Conservation (phyloP, 129 eudicot genomes). For the Calendula officinalis region DNA sequence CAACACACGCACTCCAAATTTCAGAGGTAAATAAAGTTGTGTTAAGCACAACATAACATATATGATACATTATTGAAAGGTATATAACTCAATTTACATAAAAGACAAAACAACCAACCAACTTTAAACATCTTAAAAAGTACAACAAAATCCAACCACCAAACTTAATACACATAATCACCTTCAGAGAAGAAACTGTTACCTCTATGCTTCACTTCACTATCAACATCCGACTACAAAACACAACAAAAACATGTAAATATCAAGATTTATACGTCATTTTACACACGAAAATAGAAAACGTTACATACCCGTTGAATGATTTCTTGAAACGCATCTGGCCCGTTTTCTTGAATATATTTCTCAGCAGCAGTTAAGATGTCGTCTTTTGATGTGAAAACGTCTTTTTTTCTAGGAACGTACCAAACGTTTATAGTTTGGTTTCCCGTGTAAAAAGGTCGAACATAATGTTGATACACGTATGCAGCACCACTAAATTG, state of each 20-base stretch:
- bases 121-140: too few relatives aligned
- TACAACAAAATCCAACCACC: not conserved
- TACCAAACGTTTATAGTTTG: constrained; percentile 57
- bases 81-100: too few relatives aligned
- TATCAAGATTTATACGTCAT: not conserved
- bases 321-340: constrained; percentile 57
- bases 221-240: constrained; percentile 33
- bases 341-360: constrained; percentile 59
- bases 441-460: constrained; percentile 58
- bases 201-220: constrained; percentile 32
- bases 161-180: constrained; percentile 50
- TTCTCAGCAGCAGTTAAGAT: constrained; percentile 63
- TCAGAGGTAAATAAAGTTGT: too few relatives aligned
- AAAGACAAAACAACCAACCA: too few relatives aligned
- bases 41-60: too few relatives aligned
- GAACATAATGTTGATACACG: constrained; percentile 72
- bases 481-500: constrained; percentile 91
- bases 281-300: not conserved
- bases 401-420: constrained; percentile 69
- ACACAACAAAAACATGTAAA: constrained; percentile 1
- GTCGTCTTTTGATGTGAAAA: constrained; percentile 58
- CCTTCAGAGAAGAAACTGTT: constrained; percentile 43
- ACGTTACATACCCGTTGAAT: constrained; percentile 52
- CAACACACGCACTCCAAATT: too few relatives aligned
- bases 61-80: too few relatives aligned